Conservation (phyloP, 2,329 filamentous ascomycete genomes). For the Pezicula radicicola region DNA sequence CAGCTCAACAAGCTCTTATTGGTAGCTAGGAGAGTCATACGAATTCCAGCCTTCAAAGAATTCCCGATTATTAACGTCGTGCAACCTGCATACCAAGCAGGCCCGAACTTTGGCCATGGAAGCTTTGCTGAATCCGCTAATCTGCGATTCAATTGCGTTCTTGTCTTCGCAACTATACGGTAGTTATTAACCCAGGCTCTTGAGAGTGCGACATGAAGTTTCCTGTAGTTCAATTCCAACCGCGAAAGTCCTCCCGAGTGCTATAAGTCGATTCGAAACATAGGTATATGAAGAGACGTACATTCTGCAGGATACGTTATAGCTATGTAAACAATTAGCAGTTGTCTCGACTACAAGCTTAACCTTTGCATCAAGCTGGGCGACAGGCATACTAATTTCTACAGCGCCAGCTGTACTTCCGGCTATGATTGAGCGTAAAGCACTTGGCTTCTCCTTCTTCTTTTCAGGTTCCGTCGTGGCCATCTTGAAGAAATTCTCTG, state of each 20-base stretch:
- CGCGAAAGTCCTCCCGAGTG: not conserved
- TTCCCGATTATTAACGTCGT: slow-evolving; percentile 97
- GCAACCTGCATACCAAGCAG: slow-evolving; percentile 96
- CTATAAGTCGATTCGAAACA: not conserved
- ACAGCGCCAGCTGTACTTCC: slow-evolving; percentile 92
- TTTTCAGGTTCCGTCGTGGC: slow-evolving; percentile 27
- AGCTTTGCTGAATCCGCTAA: slow-evolving; percentile 81
- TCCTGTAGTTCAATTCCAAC: not conserved
- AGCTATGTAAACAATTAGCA: slow-evolving; percentile 39
- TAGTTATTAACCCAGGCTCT: not conserved
- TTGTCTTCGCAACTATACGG: slow-evolving; percentile 74
- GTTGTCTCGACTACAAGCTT: not conserved
- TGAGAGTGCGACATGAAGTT: not conserved
- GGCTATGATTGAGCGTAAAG: slow-evolving; percentile 84
- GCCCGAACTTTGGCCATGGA: slow-evolving; percentile 90
- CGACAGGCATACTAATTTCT: slow-evolving; percentile 69
- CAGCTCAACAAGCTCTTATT: slow-evolving; percentile 1
- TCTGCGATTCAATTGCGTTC: slow-evolving; percentile 86
- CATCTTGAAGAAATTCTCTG: slow-evolving; percentile 4
- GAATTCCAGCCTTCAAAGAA: slow-evolving; percentile 91
- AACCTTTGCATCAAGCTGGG: too few species aligned
- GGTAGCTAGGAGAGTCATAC: slow-evolving; percentile 46
- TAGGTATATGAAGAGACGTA: slow-evolving; percentile 38
- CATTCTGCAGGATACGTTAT: slow-evolving; percentile 95
- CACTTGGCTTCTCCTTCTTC: slow-evolving; percentile 59